Evolutionary conservation across 495 filamentous ascomycete genomes (phyloP), one percentile per base, ranked within the genome.

Genomic region (Neurospora hispaniola): DNA sequence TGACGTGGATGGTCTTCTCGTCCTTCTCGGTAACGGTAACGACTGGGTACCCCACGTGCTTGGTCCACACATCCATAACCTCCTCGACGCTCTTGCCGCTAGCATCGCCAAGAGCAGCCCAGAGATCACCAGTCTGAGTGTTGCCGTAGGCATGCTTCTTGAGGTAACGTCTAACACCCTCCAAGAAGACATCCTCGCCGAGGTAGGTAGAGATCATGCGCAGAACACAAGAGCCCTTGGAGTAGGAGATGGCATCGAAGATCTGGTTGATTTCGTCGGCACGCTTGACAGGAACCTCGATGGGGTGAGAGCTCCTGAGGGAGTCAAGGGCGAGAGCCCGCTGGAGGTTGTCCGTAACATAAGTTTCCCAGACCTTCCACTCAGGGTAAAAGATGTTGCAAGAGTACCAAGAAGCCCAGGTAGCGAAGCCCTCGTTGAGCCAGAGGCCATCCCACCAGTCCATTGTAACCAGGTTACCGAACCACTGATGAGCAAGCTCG

Each of bases 371-470:
- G n/a, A 98, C 93, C 83, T 97, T 97, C 95, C 96, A 98, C 79
- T 98, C 94, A 4, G 95, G 96, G 83, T 94, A 98, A 86, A 99
- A 97, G 73, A 85, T 83, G 79, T 93, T 91, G 85, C 89, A 91
- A 38, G 91, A 90, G 81, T 90, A 91, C 90, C 89, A 88, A 43
- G 82, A 84, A 78, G 81, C 84, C 96, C 96, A 99, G 35, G 96
- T 98, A 41, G 96, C 96, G 80, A 98, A 98, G 35, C 95, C 95
- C 82, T 99, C 96, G 80, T 98, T 98, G 73, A 99, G 90, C 96
- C 96, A 99, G 40, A 99, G 84, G 41, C 94, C 95, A 82, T 98
- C 94, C 96, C 96, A 99, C 88, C 96, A 99, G 81, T 98, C 95
- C 96, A 99, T 99, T 48, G 96, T 99, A 62, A 99, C 96, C 73